A percentile compares a stretch with the other conserved stretches of the same genome.
phyloP scores from a whole-genome alignment of 768 basidiomycete species.

The Serendipita sp. region DNA sequence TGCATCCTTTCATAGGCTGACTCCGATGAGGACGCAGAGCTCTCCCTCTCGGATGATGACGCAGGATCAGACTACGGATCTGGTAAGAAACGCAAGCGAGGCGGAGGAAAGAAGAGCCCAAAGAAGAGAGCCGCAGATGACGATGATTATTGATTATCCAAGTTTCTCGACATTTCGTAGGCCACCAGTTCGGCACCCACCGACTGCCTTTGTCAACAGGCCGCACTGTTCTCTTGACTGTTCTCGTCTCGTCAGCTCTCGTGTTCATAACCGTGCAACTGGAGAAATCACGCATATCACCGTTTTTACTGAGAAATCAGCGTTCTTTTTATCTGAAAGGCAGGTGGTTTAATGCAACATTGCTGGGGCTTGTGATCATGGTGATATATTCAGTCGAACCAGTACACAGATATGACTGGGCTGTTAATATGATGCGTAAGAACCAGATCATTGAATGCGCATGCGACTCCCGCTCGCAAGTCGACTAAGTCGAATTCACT shows the following conservation, averaged over 20 bases:
- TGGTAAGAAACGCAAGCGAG: slow-evolving; percentile 53
- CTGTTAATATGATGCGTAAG: neutral
- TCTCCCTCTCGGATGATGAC: neutral
- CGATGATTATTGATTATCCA: slow-evolving; percentile 10
- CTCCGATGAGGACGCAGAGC: slow-evolving; percentile 27
- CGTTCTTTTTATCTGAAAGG: neutral
- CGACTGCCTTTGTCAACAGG: neutral
- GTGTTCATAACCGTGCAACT: neutral
- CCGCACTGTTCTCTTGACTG: neutral
- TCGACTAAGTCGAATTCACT: neutral
- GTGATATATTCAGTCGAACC: slow-evolving; percentile 1
- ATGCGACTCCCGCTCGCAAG: neutral
- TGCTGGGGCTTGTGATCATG: neutral
- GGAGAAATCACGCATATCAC: neutral
- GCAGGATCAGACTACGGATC: slow-evolving; percentile 14
- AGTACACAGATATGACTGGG: neutral
- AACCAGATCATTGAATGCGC: neutral
- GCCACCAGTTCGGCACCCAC: neutral
- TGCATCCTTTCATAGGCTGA: slow-evolving; percentile 24
- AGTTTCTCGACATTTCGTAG: neutral
- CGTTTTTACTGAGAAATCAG: too few relatives aligned
- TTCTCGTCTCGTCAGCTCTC: neutral
- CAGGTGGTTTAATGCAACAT: neutral
- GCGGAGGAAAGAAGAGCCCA: slow-evolving; percentile 9
- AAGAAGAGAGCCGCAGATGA: slow-evolving; percentile 11